Conservation (phyloP, 805 yeast genomes). For the Maudiozyma barnettii region DNA sequence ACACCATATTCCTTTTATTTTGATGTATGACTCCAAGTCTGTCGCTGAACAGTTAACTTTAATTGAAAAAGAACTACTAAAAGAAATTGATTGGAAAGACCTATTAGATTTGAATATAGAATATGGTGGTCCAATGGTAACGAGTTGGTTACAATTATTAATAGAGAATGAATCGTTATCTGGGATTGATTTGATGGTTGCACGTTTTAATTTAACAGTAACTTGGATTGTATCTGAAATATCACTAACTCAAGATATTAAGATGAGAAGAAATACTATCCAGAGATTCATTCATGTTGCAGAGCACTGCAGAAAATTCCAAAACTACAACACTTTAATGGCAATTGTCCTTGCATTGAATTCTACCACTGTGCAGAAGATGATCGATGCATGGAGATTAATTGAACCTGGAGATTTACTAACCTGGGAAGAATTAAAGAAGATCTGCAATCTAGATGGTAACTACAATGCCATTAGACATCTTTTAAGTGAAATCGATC, state of each 20-base stretch:
- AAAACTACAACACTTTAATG: conserved; percentile 80
- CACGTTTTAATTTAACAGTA: conserved; percentile 80
- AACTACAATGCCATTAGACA: conserved; percentile 61
- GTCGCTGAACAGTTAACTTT: conserved; percentile 77
- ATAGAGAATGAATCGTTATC: conserved; percentile 45
- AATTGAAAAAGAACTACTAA: conserved; percentile 74
- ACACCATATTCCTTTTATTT: conserved; percentile 72
- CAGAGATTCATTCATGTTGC: conserved; percentile 85
- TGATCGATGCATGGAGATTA: conserved; percentile 64
- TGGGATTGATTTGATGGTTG: conserved; percentile 76
- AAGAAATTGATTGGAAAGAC: conserved; percentile 89
- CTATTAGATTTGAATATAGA: conserved; percentile 70
- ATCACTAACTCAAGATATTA: conserved; percentile 51
- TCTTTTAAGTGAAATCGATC: conserved; percentile 41
- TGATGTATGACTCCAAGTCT: conserved; percentile 56
- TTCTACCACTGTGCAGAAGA: conserved; percentile 48
- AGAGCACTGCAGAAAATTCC: conserved; percentile 56
- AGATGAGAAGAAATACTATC: conserved; percentile 58
- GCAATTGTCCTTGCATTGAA: conserved; percentile 78
- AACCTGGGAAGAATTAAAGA: conserved; percentile 57
- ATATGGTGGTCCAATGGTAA: conserved; percentile 52
- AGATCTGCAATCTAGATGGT: conserved; percentile 60
- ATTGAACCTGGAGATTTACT: conserved; percentile 65
- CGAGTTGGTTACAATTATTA: conserved; percentile 76
- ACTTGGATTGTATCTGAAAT: conserved; percentile 91